Conservation (phyloP, 2,329 filamentous ascomycete species). For the Aspergillus ochraceus region DNA sequence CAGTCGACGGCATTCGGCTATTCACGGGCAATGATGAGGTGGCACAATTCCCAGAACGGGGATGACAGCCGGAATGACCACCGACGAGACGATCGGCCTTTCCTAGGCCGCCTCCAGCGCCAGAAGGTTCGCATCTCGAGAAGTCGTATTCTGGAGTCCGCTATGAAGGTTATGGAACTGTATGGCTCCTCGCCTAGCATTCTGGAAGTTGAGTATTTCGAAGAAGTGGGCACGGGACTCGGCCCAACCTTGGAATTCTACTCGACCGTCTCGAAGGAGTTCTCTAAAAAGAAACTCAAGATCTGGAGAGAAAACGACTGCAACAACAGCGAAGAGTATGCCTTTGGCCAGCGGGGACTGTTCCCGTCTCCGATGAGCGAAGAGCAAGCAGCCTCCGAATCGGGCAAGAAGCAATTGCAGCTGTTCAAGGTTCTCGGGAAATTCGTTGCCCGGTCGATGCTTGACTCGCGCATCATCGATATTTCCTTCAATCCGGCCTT, state of each 20-base stretch:
- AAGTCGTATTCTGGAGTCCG: constrained; percentile 91
- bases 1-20: constrained; percentile 99
- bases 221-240: constrained; percentile 94
- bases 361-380: constrained; percentile 90
- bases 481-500: constrained; percentile 97
- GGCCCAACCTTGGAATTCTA: constrained; percentile 98
- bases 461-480: constrained; percentile 96
- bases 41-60: constrained; percentile 85
- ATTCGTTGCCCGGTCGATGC: constrained; percentile 96
- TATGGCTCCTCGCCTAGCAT: constrained; percentile 97
- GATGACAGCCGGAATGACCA: constrained; percentile 81
- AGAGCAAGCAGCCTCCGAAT: constrained; percentile 69
- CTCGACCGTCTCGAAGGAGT: constrained; percentile 94
- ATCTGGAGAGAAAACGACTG: constrained; percentile 92
- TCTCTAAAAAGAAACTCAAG: constrained; percentile 94
- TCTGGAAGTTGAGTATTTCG: constrained; percentile 96
- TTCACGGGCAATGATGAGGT: constrained; percentile 92
- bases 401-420: constrained; percentile 83
- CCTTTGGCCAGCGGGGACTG: constrained; percentile 78
- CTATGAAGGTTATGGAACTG: constrained; percentile 97
- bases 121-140: constrained; percentile 98
- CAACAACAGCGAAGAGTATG: constrained; percentile 70
- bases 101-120: constrained; percentile 85
- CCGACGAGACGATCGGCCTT: constrained; percentile 82
- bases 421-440: constrained; percentile 93